Evolutionary conservation across 148 eudicot species (phyloP).

Genomic region (Silene conica): DNA sequence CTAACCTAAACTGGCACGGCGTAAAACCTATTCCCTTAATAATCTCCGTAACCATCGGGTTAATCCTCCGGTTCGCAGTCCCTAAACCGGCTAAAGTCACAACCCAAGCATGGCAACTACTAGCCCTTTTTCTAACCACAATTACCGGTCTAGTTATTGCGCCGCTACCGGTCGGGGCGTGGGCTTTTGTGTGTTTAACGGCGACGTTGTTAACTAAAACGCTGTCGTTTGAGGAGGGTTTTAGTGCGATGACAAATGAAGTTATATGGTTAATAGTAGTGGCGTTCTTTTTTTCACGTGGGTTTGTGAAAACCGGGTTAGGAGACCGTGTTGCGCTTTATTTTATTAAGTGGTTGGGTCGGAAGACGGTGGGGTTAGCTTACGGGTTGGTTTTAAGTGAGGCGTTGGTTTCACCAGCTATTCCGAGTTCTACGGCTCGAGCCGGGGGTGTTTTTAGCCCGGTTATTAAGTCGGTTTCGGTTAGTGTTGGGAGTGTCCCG

Average conservation of each 20-base stretch:
- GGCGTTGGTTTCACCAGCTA: constrained; percentile 68
- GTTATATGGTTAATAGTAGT: constrained; percentile 87
- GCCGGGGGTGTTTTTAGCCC: constrained; percentile 91
- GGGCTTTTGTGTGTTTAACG: constrained; percentile 71
- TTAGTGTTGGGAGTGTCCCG: constrained; percentile 52
- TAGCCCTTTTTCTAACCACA: constrained; percentile 61
- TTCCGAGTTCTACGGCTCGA: constrained; percentile 88
- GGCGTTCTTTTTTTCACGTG: constrained; percentile 86
- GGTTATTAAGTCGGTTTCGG: constrained; percentile 61
- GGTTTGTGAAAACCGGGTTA: constrained; percentile 74
- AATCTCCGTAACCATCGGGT: constrained; percentile 42
- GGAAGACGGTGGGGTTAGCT: constrained; percentile 66
- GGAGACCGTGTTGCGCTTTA: constrained; percentile 76
- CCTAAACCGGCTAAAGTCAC: constrained; percentile 59
- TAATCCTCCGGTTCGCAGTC: constrained; percentile 50
- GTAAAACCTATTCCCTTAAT: constrained; percentile 49
- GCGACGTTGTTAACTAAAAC: constrained; percentile 49
- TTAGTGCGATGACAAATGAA: constrained; percentile 62
- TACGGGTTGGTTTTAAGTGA: constrained; percentile 80
- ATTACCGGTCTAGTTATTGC: constrained; percentile 57
- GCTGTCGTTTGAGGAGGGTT: constrained; percentile 50
- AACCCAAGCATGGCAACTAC: constrained; percentile 66
- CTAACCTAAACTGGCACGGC: constrained; percentile 29
- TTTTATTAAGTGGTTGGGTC: constrained; percentile 72
- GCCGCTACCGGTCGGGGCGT: constrained; percentile 78